Conservation (phyloP, 257 asterid genomes). For the Nemophila menziesii region DNA sequence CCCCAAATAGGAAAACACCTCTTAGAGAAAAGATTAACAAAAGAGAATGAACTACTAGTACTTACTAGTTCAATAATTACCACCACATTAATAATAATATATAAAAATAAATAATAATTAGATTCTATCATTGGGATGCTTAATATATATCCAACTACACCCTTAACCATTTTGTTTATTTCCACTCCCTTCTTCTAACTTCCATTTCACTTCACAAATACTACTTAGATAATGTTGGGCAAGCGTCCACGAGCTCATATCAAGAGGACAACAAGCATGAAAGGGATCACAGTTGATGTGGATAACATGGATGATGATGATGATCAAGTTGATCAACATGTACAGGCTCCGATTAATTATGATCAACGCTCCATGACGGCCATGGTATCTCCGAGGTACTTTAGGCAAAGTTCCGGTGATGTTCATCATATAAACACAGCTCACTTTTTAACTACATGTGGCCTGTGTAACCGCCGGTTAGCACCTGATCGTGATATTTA, state of each 20-base stretch:
- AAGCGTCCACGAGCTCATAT: conserved; percentile 30
- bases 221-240: conserved; percentile 21
- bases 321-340: conserved; percentile 1
- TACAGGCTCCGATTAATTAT: not conserved
- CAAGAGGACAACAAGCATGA: conserved; percentile 35
- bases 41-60: no score
- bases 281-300: conserved; percentile 23
- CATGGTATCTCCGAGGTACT: conserved; percentile 33
- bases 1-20: no score
- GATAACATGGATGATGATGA: conserved; percentile 14
- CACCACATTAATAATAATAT: no score
- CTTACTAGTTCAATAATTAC: no score
- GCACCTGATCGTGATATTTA: conserved; percentile 39
- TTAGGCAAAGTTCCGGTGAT: conserved; percentile 9
- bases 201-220: not conserved
- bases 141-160: conserved; percentile 19
- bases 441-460: conserved; percentile 38
- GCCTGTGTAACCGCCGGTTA: conserved; percentile 43
- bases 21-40: no score
- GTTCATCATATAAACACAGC: conserved; percentile 15
- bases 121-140: conserved; percentile 18
- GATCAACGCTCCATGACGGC: conserved; percentile 12
- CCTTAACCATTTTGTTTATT: conserved; percentile 5
- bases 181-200: not conserved
- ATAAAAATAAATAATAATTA: conserved; percentile 8